A percentile compares a stretch with the other conserved stretches of the same genome.
These are phyloP conservation scores for Ceriops decandra DNA, from an alignment of 345 rosid species.

Conservation along the genomic window DNA sequence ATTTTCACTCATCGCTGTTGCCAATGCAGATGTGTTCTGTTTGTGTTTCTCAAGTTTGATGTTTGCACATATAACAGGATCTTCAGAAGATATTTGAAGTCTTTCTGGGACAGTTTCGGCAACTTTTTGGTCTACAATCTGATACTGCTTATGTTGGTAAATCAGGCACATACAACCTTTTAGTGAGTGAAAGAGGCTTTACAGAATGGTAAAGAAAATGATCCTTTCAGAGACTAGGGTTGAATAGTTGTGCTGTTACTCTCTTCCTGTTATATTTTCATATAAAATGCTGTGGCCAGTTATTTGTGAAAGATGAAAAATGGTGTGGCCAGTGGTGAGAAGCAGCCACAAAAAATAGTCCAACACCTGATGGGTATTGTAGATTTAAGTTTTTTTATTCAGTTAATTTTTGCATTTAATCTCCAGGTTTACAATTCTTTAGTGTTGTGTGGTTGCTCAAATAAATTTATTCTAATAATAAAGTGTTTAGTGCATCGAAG, in stretches of 20 bases:
- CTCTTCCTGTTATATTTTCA: neutral
- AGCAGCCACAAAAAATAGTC: neutral
- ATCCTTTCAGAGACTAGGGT: neutral
- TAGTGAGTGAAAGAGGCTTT: conserved; percentile 80
- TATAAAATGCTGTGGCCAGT: neutral
- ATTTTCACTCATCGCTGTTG: neutral
- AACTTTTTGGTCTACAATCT: conserved; percentile 80
- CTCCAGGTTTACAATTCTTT: neutral
- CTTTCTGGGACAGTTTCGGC: conserved; percentile 88
- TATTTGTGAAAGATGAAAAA: too few species aligned
- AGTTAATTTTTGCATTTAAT: neutral
- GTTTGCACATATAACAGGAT: conserved; percentile 51
- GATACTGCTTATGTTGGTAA: conserved; percentile 46
- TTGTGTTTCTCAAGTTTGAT: conserved; percentile 22
- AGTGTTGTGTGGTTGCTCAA: too few species aligned
- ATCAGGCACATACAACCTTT: conserved; percentile 53
- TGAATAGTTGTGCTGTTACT: neutral
- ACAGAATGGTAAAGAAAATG: conserved; percentile 63
- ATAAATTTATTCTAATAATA: neutral
- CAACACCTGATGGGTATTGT: neutral
- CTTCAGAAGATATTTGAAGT: conserved; percentile 71
- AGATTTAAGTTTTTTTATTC: neutral
- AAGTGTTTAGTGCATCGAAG: neutral
- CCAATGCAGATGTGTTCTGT: conserved; percentile 15
- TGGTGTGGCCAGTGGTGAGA: neutral